These are phyloP conservation scores for Alternaria hordeiaustralica DNA, from an alignment of 2,329 filamentous ascomycete species.

Conservation along the genomic window DNA sequence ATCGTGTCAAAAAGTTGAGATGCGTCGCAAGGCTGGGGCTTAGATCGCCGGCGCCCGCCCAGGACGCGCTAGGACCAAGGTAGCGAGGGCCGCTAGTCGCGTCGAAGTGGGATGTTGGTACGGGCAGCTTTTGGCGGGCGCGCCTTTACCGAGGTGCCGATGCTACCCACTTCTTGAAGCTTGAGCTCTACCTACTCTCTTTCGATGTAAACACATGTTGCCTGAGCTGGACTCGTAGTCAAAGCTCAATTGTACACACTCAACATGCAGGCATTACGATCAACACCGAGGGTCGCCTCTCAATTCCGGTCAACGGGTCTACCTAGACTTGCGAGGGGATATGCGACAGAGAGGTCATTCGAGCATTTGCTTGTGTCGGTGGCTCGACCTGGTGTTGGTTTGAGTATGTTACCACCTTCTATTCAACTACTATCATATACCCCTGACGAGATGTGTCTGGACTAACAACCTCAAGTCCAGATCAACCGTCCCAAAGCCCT, in stretches of 20 bases:
- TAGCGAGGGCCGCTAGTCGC: not conserved
- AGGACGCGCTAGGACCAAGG: slow-evolving; percentile 6
- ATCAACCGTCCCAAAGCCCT: slow-evolving; percentile 93
- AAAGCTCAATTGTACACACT: slow-evolving; percentile 11
- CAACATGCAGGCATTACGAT: slow-evolving; percentile 60
- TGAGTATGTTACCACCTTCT: slow-evolving; percentile 65
- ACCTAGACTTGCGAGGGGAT: slow-evolving; percentile 61
- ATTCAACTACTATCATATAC: not conserved
- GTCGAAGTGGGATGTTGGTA: not conserved
- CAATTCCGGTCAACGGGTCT: slow-evolving; percentile 64
- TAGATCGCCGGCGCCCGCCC: slow-evolving; percentile 8
- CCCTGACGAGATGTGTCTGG: too few relatives aligned
- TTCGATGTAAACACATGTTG: not conserved
- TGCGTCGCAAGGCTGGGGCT: slow-evolving; percentile 30
- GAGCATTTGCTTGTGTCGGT: slow-evolving; percentile 83
- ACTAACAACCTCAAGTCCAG: slow-evolving; percentile 67
- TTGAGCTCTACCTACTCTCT: not conserved
- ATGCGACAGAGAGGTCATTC: slow-evolving; percentile 63
- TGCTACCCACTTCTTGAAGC: slow-evolving; percentile 28
- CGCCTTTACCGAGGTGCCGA: slow-evolving; percentile 36
- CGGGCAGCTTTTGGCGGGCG: slow-evolving; percentile 12
- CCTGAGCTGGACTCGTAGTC: not conserved
- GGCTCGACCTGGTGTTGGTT: slow-evolving; percentile 86
- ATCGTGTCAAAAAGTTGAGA: slow-evolving; percentile 34
- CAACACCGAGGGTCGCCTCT: slow-evolving; percentile 66